phyloP scores from a whole-genome alignment of 306 rosid genomes.

The Heteromeles arbutifolia region DNA sequence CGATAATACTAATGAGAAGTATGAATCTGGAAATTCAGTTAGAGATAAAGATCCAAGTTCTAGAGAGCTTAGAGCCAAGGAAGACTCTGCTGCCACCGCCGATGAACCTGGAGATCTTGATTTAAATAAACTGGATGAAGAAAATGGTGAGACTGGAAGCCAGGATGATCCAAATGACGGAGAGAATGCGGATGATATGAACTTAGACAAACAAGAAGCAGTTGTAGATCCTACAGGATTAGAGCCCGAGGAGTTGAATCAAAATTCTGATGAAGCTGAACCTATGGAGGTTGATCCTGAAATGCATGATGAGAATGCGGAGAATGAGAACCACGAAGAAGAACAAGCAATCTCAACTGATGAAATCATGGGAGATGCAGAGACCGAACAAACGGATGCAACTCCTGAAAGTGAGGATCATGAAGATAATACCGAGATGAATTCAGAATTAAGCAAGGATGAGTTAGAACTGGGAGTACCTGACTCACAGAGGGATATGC shows the following conservation, averaged over 20 bases:
- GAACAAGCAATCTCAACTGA: constrained; percentile 43
- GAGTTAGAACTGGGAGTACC: constrained; percentile 33
- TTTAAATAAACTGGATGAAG: constrained; percentile 38
- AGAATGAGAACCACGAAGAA: constrained; percentile 25
- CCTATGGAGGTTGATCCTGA: constrained; percentile 47
- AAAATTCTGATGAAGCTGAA: constrained; percentile 27
- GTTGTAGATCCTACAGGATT: constrained; percentile 47
- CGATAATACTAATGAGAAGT: constrained; percentile 39
- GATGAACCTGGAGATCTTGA: constrained; percentile 46
- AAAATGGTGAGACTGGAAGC: constrained; percentile 34
- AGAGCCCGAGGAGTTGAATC: constrained; percentile 52
- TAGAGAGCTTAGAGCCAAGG: constrained; percentile 76
- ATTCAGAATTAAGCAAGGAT: constrained; percentile 34
- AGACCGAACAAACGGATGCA: constrained; percentile 36
- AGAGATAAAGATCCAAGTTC: constrained; percentile 47
- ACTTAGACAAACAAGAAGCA: constrained; percentile 56
- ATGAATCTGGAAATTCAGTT: constrained; percentile 69
- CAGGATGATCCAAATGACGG: constrained; percentile 33
- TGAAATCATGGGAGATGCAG: constrained; percentile 62
- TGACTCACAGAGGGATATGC: constrained; percentile 28
- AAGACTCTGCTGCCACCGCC: constrained; percentile 35
- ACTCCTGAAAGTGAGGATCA: constrained; percentile 34
- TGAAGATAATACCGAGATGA: constrained; percentile 40
- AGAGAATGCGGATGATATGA: constrained; percentile 39
- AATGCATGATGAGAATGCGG: constrained; percentile 35